phyloP scores from a whole-genome alignment of 495 filamentous ascomycete species.

The Bacidia rubella region DNA sequence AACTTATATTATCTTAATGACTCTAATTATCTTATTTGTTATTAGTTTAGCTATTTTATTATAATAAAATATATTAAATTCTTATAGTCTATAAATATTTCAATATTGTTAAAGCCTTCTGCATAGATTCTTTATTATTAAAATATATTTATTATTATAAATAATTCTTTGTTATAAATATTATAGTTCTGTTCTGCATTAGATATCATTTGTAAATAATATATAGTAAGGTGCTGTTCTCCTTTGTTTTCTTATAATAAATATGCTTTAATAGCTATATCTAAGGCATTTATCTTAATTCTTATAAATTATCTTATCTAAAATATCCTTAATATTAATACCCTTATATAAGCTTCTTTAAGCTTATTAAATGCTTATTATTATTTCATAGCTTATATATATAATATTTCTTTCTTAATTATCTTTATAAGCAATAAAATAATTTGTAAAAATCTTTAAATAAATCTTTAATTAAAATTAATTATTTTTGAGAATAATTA shows the following conservation, averaged over 20 bases:
- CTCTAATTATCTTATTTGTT: conserved; percentile 16
- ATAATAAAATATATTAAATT: conserved; percentile 20
- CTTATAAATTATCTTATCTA: conserved; percentile 1
- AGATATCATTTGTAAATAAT: conserved; percentile 11
- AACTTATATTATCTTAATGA: conserved; percentile 23
- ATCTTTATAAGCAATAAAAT: conserved; percentile 6
- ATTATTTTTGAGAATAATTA: conserved; percentile 14
- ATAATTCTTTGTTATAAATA: conserved; percentile 18
- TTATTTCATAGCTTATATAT: conserved; percentile 7
- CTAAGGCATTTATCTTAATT: conserved; percentile 15
- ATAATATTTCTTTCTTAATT: conserved; percentile 12
- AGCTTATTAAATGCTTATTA: conserved; percentile 9
- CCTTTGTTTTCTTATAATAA: conserved; percentile 9
- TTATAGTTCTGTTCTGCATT: conserved; percentile 17
- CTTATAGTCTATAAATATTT: conserved; percentile 17
- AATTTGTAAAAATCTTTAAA: conserved; percentile 10
- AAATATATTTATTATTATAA: conserved; percentile 12
- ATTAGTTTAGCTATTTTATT: conserved; percentile 17
- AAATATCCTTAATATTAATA: conserved; percentile 10
- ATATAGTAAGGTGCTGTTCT: conserved; percentile 8
- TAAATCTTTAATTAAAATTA: conserved; percentile 19
- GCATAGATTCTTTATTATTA: conserved; percentile 12
- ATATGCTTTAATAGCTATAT: conserved; percentile 9
- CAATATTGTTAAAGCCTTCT: conserved; percentile 8
- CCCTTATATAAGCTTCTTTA: conserved; percentile 8